Evolutionary conservation across 2,329 filamentous ascomycete genomes (phyloP), one percentile per base, ranked within the genome.

Genomic region (Cladosporium velox): DNA sequence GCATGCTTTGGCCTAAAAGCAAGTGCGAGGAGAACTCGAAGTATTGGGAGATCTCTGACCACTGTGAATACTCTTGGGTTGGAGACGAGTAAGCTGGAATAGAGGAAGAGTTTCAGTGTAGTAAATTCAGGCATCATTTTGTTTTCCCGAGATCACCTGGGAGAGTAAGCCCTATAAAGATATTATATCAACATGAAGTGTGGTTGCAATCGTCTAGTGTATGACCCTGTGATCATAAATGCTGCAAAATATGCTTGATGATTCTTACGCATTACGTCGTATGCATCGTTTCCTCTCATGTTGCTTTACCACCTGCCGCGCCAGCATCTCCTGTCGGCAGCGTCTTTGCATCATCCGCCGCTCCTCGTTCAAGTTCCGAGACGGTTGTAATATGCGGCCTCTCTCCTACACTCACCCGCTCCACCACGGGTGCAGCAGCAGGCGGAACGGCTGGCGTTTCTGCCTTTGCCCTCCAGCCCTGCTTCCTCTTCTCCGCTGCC

Each of bases 401-500:
- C n/a, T 59, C 54, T 7, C 47, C 63, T 12, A 49, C 18, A 44
- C 41, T 51, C 18, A 18, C 21, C n/a, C 21, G 2, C 34, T 35
- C 55, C 2, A 11, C 34, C 15, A 18, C 60, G 47, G 62, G 26
- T 30, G 54, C 8, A 34, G 62, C 18, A 52, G 21, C 49, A 54
- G 35, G 28, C 4, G 32, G n/a, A 55, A 26, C 24, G 47, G 60
- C 51, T 0, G 61, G 61, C 21, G 61, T 64, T 38, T 64, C 61
- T 15, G 35, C 35, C 61, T 64, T 64, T 15, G 64, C 18, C 18
- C 64, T 49, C 75, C 75, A 77, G 8, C 74, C 83, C 74, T 82
- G 80, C 73, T 89, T 91, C 69, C 89, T 84, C 80, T 93, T 94
- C 80, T 95, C 91, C 59, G 88, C 88, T 4, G 87, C 87, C 87